Evolutionary conservation across 805 yeast genomes (phyloP), one percentile per base, ranked within the genome.

Genomic region (Yamadazyma nakazawae): DNA sequence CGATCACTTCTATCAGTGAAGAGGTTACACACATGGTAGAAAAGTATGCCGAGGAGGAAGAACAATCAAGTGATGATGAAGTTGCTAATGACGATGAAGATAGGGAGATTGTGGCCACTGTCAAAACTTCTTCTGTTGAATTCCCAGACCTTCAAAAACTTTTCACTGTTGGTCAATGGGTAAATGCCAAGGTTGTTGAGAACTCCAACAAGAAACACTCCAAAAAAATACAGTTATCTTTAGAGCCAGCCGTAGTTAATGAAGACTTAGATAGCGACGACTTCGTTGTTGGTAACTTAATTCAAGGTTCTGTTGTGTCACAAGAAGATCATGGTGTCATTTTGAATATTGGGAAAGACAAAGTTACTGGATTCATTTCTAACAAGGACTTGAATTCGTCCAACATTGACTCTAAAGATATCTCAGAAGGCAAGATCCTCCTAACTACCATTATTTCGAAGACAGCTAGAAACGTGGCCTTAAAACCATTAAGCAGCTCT

Each of bases 291-390:
- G 89, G 88, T 37, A 73, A 79, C 48, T 60, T 85, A 3, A 60
- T 94, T 2, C 99, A 94, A 66, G 91, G 82, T 19, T 74, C 88
- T 2, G 81, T 94, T 18, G 76, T 74, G 51, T 84, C 95, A 40
- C 67, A 88, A 19, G 98, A 94, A 74, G 99, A 94, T 62, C 97
- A 89, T 62, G 99, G 99, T 67, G 78, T 82, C 19, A 79, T 88
- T 47, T 67, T 92, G 37, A 85, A 84, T 55, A 63, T 85, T 34
- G 97, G 97, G 30, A 58, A 51, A 36, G 61, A 75, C 42, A 78
- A 74, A 5, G 47, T 76, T 8, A 68, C 80, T 25, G 96, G 96
- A 1, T 91, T 92, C 64, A 70, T 91, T 40, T 77, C 95, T 1
- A 82, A 79, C 53, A 85, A 84, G 54, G 92, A 85, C 48, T 65